Evolutionary conservation across 768 basidiomycete genomes (phyloP).

Genomic region (Phlebiopsis flavidoalba): DNA sequence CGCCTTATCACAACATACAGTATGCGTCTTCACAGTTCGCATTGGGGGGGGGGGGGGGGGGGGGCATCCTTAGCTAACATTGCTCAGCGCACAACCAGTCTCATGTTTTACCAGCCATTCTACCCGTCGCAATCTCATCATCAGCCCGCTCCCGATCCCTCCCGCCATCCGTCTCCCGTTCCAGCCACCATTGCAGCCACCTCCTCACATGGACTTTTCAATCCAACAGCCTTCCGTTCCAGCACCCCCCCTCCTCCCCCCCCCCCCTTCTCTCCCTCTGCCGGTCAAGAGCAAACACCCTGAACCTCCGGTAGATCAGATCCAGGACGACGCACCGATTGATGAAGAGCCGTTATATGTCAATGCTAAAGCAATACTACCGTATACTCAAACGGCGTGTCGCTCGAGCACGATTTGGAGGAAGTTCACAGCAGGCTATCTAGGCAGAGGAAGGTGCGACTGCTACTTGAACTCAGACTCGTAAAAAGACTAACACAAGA

Average conservation of each 20-base stretch:
- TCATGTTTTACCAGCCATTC: slow-evolving; percentile 10
- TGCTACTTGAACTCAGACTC: neutral
- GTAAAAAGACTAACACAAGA: neutral
- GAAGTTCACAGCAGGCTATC: slow-evolving; percentile 93
- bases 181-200: slow-evolving; percentile 6
- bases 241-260: too few relatives aligned
- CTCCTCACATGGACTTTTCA: slow-evolving; percentile 4
- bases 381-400: slow-evolving; percentile 94
- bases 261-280: too few relatives aligned
- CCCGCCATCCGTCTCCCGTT: slow-evolving; percentile 24
- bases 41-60: too few relatives aligned
- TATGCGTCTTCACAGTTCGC: slow-evolving; percentile 23
- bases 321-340: slow-evolving; percentile 39
- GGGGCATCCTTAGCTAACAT: slow-evolving; percentile 18
- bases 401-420: slow-evolving; percentile 85
- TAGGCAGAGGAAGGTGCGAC: slow-evolving; percentile 80
- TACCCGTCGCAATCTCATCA: slow-evolving; percentile 13
- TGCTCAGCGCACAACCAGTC: slow-evolving; percentile 9
- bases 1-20: slow-evolving; percentile 44
- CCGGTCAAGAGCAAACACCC: slow-evolving; percentile 15
- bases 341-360: slow-evolving; percentile 99
- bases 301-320: slow-evolving; percentile 25
- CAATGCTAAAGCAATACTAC: slow-evolving; percentile 98
- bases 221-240: slow-evolving; percentile 14
- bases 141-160: slow-evolving; percentile 17